A percentile compares a stretch with the other conserved stretches of the same genome.
phyloP scores from a whole-genome alignment of 1,139 yeast species.

The Taphrina sp. region DNA sequence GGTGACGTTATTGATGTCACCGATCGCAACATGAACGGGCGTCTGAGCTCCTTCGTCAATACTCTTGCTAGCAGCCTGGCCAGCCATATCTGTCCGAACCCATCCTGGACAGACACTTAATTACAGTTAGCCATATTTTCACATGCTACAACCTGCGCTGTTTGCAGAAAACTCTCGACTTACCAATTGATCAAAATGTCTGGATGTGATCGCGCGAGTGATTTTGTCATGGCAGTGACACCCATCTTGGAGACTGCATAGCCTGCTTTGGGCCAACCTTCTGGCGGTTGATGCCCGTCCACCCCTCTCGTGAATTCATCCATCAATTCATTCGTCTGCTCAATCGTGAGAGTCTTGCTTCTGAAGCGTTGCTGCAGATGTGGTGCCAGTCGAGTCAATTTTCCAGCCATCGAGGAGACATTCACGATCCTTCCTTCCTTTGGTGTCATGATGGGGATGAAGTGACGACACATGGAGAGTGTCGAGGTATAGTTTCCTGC shows the following conservation, averaged over 20 bases:
- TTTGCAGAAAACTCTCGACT: too few species aligned
- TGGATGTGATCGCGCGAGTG: not conserved
- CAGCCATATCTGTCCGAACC: conserved; percentile 5
- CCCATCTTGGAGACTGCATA: conserved; percentile 9
- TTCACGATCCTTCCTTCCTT: conserved; percentile 1
- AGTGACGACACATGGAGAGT: not conserved
- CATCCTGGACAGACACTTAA: conserved; percentile 12
- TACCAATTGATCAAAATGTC: not conserved
- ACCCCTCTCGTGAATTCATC: conserved; percentile 1
- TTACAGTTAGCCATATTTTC: too few species aligned
- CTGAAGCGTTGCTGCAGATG: conserved; percentile 1
- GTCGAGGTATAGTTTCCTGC: conserved; percentile 3
- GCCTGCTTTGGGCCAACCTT: conserved; percentile 16
- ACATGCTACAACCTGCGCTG: too few species aligned
- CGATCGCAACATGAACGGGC: conserved; percentile 5
- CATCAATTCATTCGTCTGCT: not conserved
- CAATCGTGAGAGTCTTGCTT: not conserved
- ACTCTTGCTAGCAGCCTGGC: not conserved
- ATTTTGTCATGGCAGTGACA: conserved; percentile 9
- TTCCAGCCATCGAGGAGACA: conserved; percentile 7
- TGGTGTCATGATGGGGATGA: conserved; percentile 5
- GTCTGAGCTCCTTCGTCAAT: conserved; percentile 10
- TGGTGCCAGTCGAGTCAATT: not conserved
- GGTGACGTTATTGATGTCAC: not conserved
- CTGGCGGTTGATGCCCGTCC: not conserved